Evolutionary conservation across 441 rosid species (phyloP), one percentile per base, ranked within the genome.

Genomic region (Erodium trifolium): DNA sequence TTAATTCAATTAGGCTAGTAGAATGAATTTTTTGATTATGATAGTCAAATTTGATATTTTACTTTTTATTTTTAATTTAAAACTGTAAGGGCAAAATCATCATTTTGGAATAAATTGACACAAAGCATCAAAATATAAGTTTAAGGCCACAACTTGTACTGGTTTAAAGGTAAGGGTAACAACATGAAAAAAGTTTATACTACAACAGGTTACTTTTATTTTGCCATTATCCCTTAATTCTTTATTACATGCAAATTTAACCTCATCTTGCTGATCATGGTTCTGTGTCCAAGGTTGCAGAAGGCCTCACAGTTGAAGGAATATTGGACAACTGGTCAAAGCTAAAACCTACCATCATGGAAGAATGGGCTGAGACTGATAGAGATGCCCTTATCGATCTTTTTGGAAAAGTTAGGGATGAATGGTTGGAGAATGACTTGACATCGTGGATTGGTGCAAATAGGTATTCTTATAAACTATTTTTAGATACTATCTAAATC

Each of bases 361-460:
- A 84, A 77, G 99, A 85, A 81, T 89, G 95, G 93, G 81, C 69
- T 49, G 97, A 93, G 80, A 78, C 84, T 47, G 45, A 70, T 69
- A 82, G 81, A 78, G 96, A 89, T 70, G 82, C 53, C 64, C 71
- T 93, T 47, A 59, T 93, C 1, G 87, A 87, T 71, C 92, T 91
- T 65, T 93, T 91, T 43, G 97, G 99, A 13, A 87, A 85, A 75
- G 86, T 93, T 78, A 84, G 95, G 77, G 99, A 91, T 79, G 89
- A 91, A 73, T 93, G 99, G 99, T 86, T 93, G 63, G 87, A 83
- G 43, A 78, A 70, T 7, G 95, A 88, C 76, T 77, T 91, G 82
- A 70, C 84, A 6, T 81, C 96, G 67, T 91, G 95, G 96, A 89
- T 93, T 71, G 88, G 87, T 81, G 99, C 97, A 14, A 93, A 91